Evolutionary conservation across 371 early-diverging fungal species (phyloP).

Genomic region (Mucor irregularis): DNA sequence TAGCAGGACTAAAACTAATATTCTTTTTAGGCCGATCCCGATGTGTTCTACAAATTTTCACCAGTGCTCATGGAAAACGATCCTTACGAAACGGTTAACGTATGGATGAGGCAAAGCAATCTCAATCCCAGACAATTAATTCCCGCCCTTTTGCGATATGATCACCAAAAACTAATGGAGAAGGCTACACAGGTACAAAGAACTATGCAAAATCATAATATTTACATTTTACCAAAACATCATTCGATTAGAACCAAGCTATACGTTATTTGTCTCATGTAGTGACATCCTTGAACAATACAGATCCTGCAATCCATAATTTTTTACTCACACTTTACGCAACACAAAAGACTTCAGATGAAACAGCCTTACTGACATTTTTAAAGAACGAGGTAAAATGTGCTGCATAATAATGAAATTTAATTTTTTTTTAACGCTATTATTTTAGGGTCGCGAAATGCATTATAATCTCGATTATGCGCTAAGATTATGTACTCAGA

Average conservation of each 20-base stretch:
- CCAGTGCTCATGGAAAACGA: constrained; percentile 76
- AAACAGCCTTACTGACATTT: constrained; percentile 64
- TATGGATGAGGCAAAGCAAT: constrained; percentile 75
- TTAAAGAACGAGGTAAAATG: constrained; percentile 71
- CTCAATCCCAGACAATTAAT: constrained; percentile 79
- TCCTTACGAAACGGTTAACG: constrained; percentile 77
- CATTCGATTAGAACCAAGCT: constrained; percentile 88
- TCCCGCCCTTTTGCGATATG: constrained; percentile 82
- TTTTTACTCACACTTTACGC: constrained; percentile 85
- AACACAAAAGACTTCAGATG: constrained; percentile 67
- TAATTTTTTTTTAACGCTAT: not conserved
- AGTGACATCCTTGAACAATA: constrained; percentile 70
- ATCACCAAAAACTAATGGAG: constrained; percentile 47
- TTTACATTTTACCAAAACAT: too few relatives aligned
- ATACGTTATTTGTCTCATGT: constrained; percentile 87
- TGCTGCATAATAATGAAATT: not conserved
- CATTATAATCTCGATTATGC: constrained; percentile 89
- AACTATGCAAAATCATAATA: too few relatives aligned
- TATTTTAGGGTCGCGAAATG: constrained; percentile 60
- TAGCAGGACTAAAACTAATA: not conserved
- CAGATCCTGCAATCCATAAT: constrained; percentile 91
- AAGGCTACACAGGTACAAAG: constrained; percentile 24
- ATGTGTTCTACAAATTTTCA: constrained; percentile 82
- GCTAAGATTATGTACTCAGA: constrained; percentile 77
- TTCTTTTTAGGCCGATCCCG: constrained; percentile 51